Base-by-base conservation (phyloP, 2,329 filamentous ascomycete species). In the Lithohypha guttulata region DNA sequence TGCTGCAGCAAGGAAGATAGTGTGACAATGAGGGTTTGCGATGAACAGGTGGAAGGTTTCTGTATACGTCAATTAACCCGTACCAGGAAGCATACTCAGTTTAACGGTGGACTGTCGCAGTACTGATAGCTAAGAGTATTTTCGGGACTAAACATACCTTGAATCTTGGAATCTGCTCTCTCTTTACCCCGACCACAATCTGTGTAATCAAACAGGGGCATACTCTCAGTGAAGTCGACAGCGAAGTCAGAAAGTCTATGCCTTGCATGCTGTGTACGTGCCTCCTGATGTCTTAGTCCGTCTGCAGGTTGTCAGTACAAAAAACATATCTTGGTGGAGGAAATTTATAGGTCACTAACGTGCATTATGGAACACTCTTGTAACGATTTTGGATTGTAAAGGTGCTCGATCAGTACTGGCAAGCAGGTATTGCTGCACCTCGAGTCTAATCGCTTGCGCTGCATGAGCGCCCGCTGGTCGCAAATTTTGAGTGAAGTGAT, bases 101-200 rank as follows among this genome's bases (percentile, higher is more conserved):
- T n/a, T n/a, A n/a, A n/a, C n/a, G n/a, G n/a, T n/a, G n/a, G n/a
- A n/a, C n/a, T n/a, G n/a, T n/a, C n/a, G n/a, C n/a, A n/a, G n/a
- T n/a, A n/a, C n/a, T n/a, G n/a, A n/a, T n/a, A n/a, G n/a, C n/a
- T n/a, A n/a, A n/a, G n/a, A n/a, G n/a, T n/a, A n/a, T n/a, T n/a
- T n/a, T n/a, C n/a, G 3, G 25, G 14, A 19, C 15, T 11, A 18
- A 1, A 37, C 41, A 22, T 37, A 46, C 48, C 48, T 42, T 47
- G 45, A 22, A 51, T 51, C 29, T 51, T 51, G 29, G 49, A 43
- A 30, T 51, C 49, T 9, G 43, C 49, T 36, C 49, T 41, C 34
- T 51, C 49, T 34, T 51, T 51, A 8, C 49, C 49, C 15, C 42
- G 33, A 18, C 49, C 49, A 8, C 40, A 43, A 21, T 51, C 47